Evolutionary conservation across 176 grass and related monocot species (phyloP), one percentile per base, ranked within the genome.

Genomic region (Zoysia pacifica): DNA sequence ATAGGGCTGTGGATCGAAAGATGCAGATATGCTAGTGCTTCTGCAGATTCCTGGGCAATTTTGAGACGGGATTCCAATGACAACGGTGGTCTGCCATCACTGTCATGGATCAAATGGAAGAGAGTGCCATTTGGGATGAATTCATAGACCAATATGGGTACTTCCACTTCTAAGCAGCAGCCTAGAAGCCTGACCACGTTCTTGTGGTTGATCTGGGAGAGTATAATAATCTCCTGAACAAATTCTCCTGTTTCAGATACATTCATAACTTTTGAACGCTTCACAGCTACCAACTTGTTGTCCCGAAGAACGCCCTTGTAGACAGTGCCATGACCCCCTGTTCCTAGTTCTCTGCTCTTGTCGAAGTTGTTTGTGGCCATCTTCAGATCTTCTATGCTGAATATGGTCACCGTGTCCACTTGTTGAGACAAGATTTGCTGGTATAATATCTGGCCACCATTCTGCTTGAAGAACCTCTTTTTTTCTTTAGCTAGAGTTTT

Each of bases 331-430:
- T 73, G 36, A 0, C 71, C 71, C 71, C 71, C 72, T 74, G 5
- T 42, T 39, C 72, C 72, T 11, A 74, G 15, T 42, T 74, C 72
- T 41, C 51, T 43, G 9, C 15, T 74, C 51, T 58, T 42, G 52
- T 74, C 72, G 3, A 74, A 74, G 55, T 58, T 74, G 7, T 74
- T n/a, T 19, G 72, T 58, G 9, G 69, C 79, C 56, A 51, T 73
- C 59, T 73, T 51, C 12, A 73, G 47, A 6, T 82, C 56, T 41
- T 82, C 79, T 11, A 51, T 5, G 1, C 58, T 73, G 37, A 82
- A 82, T 73, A 82, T 19, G n/a, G 4, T 52, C 46, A 82, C 58
- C 52, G 79, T 82, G 7, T 82, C 69, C 7, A 82, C 69, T 82
- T 73, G 36, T 53, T 40, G 49, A 51, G 79, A 73, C 2, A 73